Evolutionary conservation across 306 rosid species (phyloP).

Genomic region (Calophaca sinica): DNA sequence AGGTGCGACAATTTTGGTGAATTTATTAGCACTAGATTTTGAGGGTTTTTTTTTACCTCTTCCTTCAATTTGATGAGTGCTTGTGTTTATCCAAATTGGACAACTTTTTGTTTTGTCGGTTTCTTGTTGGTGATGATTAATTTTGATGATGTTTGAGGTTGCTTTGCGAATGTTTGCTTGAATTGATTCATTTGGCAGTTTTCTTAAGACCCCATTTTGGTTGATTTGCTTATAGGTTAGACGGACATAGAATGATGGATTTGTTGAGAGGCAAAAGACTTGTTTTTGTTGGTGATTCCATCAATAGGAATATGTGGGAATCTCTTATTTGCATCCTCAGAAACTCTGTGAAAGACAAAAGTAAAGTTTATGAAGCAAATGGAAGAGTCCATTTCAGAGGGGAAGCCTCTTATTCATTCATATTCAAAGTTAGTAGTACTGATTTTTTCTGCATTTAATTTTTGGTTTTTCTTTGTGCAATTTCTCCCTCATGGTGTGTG

Average conservation of each 20-base stretch:
- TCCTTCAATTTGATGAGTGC: neutral
- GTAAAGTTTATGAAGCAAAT: constrained; percentile 74
- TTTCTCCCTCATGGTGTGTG: neutral
- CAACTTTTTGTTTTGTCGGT: constrained; percentile 4
- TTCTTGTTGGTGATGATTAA: neutral
- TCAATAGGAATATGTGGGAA: constrained; percentile 97
- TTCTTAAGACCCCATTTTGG: neutral
- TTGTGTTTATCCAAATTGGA: constrained; percentile 24
- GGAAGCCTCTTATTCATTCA: constrained; percentile 86
- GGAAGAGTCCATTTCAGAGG: constrained; percentile 78
- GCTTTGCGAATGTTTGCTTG: constrained; percentile 4
- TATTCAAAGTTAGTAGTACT: constrained; percentile 68
- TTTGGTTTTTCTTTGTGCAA: constrained; percentile 10
- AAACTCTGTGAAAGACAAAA: constrained; percentile 70
- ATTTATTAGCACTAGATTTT: constrained; percentile 19
- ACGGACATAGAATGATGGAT: constrained; percentile 70
- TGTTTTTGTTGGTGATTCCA: constrained; percentile 92
- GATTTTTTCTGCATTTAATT: neutral
- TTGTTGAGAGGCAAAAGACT: constrained; percentile 79
- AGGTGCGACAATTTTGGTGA: constrained; percentile 56
- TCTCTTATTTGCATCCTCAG: constrained; percentile 89
- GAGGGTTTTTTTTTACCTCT: neutral
- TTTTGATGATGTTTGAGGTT: neutral
- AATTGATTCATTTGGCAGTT: neutral
- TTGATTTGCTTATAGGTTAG: constrained; percentile 57